phyloP scores from a whole-genome alignment of 768 basidiomycete genomes.

The Mycena venus region DNA sequence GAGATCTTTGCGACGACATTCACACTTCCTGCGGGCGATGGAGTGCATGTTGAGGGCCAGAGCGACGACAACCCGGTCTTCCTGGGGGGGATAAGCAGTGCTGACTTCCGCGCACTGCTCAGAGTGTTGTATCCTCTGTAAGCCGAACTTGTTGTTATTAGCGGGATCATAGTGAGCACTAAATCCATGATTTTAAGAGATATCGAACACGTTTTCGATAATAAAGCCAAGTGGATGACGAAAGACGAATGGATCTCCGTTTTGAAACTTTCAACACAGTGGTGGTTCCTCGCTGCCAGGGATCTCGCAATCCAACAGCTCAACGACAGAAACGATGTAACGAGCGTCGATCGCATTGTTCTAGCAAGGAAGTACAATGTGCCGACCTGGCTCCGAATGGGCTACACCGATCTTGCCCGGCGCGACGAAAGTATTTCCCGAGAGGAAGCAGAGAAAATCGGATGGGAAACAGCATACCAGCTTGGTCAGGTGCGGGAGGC shows the following conservation, averaged over 20 bases:
- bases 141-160: conserved; percentile 1
- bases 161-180: neutral
- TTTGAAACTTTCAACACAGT: conserved; percentile 47
- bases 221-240: neutral
- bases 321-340: conserved; percentile 10
- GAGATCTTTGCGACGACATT: conserved; percentile 51
- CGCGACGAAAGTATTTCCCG: conserved; percentile 36
- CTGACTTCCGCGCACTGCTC: conserved; percentile 40
- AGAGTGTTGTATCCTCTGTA: conserved; percentile 41
- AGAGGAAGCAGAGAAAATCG: conserved; percentile 29
- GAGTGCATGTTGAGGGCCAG: conserved; percentile 35
- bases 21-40: conserved; percentile 39
- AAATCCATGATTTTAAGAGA: neutral
- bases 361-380: conserved; percentile 49
- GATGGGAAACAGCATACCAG: conserved; percentile 11
- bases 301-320: conserved; percentile 43
- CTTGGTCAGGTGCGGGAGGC: conserved; percentile 23
- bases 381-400: conserved; percentile 48
- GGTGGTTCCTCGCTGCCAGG: conserved; percentile 42
- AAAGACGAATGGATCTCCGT: conserved; percentile 46
- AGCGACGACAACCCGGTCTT: conserved; percentile 38
- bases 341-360: conserved; percentile 43
- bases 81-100: conserved; percentile 38
- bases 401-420: conserved; percentile 40
- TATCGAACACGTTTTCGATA: neutral